These are phyloP conservation scores for Stachybotrys chlorohalonatus DNA, from an alignment of 2,329 filamentous ascomycete species.

Conservation along the genomic window DNA sequence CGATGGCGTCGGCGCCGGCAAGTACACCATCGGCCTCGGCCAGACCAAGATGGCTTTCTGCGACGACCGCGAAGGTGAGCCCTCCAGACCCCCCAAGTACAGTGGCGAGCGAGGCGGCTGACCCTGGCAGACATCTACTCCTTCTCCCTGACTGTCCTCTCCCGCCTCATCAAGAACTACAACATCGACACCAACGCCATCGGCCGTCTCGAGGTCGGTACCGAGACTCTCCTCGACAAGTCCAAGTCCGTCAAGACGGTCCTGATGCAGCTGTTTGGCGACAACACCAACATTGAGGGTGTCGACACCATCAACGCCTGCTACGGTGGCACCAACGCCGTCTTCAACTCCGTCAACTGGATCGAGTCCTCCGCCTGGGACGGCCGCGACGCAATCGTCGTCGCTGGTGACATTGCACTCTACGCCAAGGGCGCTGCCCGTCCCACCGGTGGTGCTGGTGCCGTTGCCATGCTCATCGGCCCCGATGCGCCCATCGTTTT, in stretches of 20 bases:
- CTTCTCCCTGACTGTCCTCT: conserved; percentile 67
- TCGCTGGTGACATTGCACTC: conserved; percentile 75
- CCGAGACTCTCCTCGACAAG: conserved; percentile 80
- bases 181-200: conserved; percentile 70
- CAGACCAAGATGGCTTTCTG: conserved; percentile 92
- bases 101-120: conserved; percentile 6
- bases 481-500: conserved; percentile 68
- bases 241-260: conserved; percentile 87
- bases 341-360: conserved; percentile 81
- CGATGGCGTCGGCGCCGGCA: conserved; percentile 72
- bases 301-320: conserved; percentile 78
- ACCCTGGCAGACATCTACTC: conserved; percentile 69
- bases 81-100: conserved; percentile 1
- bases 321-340: conserved; percentile 77
- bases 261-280: conserved; percentile 76
- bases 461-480: conserved; percentile 70
- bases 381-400: conserved; percentile 70
- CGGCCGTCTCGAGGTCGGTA: conserved; percentile 76
- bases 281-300: conserved; percentile 78
- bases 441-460: conserved; percentile 72
- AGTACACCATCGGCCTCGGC: conserved; percentile 86
- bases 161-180: conserved; percentile 75
- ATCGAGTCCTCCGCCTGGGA: conserved; percentile 82
- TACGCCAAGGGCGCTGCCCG: conserved; percentile 78
- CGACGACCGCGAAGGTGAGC: conserved; percentile 74